A percentile compares a stretch with the other conserved stretches of the same genome.
phyloP scores from a whole-genome alignment of 2,329 filamentous ascomycete species.

The Aspergillus fructus region DNA sequence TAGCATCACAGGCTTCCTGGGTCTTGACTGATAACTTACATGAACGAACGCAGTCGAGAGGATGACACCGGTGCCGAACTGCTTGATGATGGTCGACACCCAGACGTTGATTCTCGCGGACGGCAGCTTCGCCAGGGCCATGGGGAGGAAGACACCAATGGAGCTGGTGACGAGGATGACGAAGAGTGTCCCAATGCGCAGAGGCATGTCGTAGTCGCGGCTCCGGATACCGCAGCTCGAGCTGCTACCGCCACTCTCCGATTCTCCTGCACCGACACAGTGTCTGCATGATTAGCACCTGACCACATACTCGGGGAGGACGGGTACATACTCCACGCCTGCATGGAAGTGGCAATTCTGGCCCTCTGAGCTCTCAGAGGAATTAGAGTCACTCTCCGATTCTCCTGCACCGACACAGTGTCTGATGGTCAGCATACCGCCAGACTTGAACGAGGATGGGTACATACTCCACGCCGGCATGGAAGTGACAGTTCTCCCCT shows the following conservation, averaged over 20 bases:
- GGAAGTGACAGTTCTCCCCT: conserved; percentile 64
- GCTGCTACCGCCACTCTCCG: conserved; percentile 34
- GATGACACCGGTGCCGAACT: conserved; percentile 47
- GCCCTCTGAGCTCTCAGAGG: conserved; percentile 15
- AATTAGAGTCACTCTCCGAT: conserved; percentile 15
- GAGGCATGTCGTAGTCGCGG: conserved; percentile 64
- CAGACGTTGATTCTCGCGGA: conserved; percentile 45
- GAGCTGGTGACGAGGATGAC: conserved; percentile 68
- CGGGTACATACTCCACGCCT: conserved; percentile 65
- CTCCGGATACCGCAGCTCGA: conserved; percentile 48
- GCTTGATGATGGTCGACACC: conserved; percentile 64
- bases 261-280: conserved; percentile 31
- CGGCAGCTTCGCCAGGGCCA: conserved; percentile 61
- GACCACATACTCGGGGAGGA: background rate
- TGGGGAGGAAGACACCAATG: conserved; percentile 68
- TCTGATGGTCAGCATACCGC: conserved; percentile 19
- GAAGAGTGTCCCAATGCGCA: conserved; percentile 71
- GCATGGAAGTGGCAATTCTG: conserved; percentile 71
- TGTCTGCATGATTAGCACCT: conserved; percentile 22
- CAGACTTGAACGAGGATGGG: background rate
- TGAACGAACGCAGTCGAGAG: conserved; percentile 42
- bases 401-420: conserved; percentile 30
- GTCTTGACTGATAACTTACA: conserved; percentile 24
- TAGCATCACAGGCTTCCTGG: background rate
- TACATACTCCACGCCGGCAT: conserved; percentile 71